Percentiles rank a stretch among this genome's conserved stretches.
These are phyloP conservation scores for Dipodascopsis uninucleata DNA, from an alignment of 805 yeast species.

Conservation along the genomic window DNA sequence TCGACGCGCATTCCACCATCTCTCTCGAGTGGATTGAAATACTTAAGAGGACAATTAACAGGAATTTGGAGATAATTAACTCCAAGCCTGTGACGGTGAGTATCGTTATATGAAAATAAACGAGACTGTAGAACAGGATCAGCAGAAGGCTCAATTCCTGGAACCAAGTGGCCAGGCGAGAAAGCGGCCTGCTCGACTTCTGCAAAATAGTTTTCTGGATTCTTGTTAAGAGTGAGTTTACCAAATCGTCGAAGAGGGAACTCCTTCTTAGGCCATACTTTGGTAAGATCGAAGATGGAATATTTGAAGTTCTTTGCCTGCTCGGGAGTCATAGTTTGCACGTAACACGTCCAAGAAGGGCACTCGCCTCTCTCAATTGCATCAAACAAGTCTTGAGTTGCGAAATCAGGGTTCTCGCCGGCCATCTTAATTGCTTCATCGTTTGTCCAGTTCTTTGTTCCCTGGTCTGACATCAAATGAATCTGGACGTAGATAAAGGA, in stretches of 20 bases:
- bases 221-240: conserved; percentile 50
- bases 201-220: conserved; percentile 53
- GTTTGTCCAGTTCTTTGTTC: conserved; percentile 44
- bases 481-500: conserved; percentile 54
- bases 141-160: conserved; percentile 71
- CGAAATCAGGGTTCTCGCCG: conserved; percentile 52
- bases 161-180: conserved; percentile 68
- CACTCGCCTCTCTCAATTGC: conserved; percentile 47
- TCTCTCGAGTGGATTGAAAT: conserved; percentile 47
- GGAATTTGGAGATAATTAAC: conserved; percentile 64
- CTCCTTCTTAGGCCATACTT: conserved; percentile 55
- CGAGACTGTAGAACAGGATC: conserved; percentile 77
- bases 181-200: conserved; percentile 60
- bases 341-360: conserved; percentile 52
- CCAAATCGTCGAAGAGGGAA: conserved; percentile 57
- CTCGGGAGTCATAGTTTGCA: conserved; percentile 57
- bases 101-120: conserved; percentile 70
- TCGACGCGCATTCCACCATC: conserved; percentile 57
- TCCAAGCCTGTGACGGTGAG: conserved; percentile 75
- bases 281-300: conserved; percentile 52
- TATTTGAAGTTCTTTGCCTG: conserved; percentile 51
- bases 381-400: conserved; percentile 44
- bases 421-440: conserved; percentile 48
- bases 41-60: conserved; percentile 55
- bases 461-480: conserved; percentile 52